Conservation (phyloP, 1,284 basidiomycete genomes). For the Moesziomyces globuligerus region DNA sequence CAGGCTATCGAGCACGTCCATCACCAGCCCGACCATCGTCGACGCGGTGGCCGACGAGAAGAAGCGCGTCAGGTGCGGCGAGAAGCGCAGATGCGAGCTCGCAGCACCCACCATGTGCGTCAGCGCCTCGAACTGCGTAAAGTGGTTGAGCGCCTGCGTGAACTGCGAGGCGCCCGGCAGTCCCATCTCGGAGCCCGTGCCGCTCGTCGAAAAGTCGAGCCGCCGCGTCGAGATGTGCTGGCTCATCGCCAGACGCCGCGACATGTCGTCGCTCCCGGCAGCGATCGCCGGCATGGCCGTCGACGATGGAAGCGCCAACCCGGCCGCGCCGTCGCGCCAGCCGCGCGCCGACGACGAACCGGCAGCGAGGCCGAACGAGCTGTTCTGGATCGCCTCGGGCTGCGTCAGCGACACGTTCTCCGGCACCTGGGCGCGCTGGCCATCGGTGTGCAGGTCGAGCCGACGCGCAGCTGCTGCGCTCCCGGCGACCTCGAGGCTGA, state of each 20-base stretch:
- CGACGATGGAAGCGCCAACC: conserved; percentile 45
- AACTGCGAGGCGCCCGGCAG: conserved; percentile 54
- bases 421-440: conserved; percentile 60
- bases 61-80: conserved; percentile 65
- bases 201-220: conserved; percentile 37
- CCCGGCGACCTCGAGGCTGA: conserved; percentile 41
- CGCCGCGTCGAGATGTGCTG: conserved; percentile 50
- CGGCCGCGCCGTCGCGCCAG: conserved; percentile 26
- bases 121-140: conserved; percentile 55
- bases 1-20: conserved; percentile 36
- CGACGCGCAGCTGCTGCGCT: conserved; percentile 26
- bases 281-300: conserved; percentile 52
- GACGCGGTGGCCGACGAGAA: conserved; percentile 50
- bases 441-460: conserved; percentile 61
- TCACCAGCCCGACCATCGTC: conserved; percentile 38
- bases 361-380: conserved; percentile 35
- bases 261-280: conserved; percentile 34
- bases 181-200: conserved; percentile 16
- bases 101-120: conserved; percentile 26
- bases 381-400: conserved; percentile 59
- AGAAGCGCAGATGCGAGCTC: conserved; percentile 53
- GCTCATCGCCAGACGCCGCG: conserved; percentile 49
- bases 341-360: conserved; percentile 22
- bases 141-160: conserved; percentile 60
- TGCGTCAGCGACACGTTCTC: conserved; percentile 64